Percentiles rank a stretch among this genome's conserved stretches.
These are phyloP conservation scores for Metschnikowia noctiluminum DNA, from an alignment of 805 yeast genomes.

Conservation along the genomic window DNA sequence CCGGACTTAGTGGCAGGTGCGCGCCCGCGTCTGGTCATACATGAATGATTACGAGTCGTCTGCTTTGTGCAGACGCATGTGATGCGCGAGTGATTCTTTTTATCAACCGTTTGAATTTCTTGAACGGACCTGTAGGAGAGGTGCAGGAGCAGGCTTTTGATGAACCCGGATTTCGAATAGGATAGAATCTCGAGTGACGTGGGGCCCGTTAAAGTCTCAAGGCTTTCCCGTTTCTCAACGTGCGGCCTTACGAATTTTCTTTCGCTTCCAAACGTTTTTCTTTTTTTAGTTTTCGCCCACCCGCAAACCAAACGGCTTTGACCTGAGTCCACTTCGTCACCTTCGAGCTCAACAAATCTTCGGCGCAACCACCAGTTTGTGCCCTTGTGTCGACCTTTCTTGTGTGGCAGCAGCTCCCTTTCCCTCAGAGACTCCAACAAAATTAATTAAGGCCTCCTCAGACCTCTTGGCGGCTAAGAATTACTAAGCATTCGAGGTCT, in stretches of 20 bases:
- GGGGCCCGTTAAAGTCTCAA: slow-evolving; percentile 1
- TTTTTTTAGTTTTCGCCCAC: not conserved
- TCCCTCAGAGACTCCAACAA: too few species aligned
- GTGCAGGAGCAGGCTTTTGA: slow-evolving; percentile 4
- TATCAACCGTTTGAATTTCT: slow-evolving; percentile 5
- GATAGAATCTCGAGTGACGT: not conserved
- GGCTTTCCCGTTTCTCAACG: slow-evolving; percentile 1
- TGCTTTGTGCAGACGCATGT: not conserved
- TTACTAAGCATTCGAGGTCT: too few species aligned
- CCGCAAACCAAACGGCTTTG: too few species aligned
- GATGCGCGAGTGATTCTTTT: slow-evolving; percentile 3
- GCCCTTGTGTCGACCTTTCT: too few species aligned
- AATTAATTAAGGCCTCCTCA: too few species aligned
- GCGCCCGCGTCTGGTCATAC: not conserved
- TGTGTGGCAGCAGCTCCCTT: too few species aligned
- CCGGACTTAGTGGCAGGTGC: slow-evolving; percentile 4
- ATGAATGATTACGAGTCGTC: slow-evolving; percentile 1
- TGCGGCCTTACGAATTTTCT: not conserved
- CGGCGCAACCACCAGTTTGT: too few species aligned
- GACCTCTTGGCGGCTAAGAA: too few species aligned
- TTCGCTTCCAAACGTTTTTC: not conserved
- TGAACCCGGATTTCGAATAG: slow-evolving; percentile 2
- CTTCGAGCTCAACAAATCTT: too few species aligned
- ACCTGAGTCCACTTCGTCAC: too few species aligned
- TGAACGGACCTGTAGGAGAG: not conserved